Evolutionary conservation across 129 eudicot genomes (phyloP).

Genomic region (Chrysanthemum lavandulifolium): DNA sequence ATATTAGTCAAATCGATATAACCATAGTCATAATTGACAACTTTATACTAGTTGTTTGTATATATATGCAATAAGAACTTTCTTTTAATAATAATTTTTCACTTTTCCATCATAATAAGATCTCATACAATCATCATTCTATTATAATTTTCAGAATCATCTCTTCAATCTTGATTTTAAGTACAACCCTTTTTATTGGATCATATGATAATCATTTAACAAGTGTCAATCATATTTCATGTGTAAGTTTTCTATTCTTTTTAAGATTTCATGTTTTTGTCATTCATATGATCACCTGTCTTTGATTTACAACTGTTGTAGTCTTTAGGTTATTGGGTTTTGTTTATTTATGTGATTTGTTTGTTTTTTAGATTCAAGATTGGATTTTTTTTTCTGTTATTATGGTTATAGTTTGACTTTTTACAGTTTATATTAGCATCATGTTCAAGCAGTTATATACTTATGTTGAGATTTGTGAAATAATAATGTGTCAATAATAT

Average conservation of each 20-base stretch:
- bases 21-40: too few species aligned
- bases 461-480: not conserved
- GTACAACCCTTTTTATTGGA: constrained; percentile 4
- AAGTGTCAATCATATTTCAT: constrained; percentile 25
- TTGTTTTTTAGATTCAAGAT: constrained; percentile 25
- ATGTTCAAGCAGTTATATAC: not conserved
- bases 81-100: constrained; percentile 9
- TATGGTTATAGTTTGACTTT: constrained; percentile 25
- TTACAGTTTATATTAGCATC: not conserved
- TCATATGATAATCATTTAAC: constrained; percentile 22
- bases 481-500: not conserved
- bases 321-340: constrained; percentile 4
- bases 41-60: not conserved
- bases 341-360: constrained; percentile 19
- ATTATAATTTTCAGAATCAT: constrained; percentile 14
- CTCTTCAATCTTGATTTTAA: constrained; percentile 30
- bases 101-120: constrained; percentile 13
- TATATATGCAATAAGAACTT: constrained; percentile 18
- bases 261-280: not conserved
- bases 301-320: constrained; percentile 1
- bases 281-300: constrained; percentile 14
- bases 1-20: too few species aligned
- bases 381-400: constrained; percentile 7
- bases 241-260: constrained; percentile 19
- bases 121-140: constrained; percentile 25